Evolutionary conservation across 768 basidiomycete species (phyloP).

Genomic region (Phaeolepiota aurea): DNA sequence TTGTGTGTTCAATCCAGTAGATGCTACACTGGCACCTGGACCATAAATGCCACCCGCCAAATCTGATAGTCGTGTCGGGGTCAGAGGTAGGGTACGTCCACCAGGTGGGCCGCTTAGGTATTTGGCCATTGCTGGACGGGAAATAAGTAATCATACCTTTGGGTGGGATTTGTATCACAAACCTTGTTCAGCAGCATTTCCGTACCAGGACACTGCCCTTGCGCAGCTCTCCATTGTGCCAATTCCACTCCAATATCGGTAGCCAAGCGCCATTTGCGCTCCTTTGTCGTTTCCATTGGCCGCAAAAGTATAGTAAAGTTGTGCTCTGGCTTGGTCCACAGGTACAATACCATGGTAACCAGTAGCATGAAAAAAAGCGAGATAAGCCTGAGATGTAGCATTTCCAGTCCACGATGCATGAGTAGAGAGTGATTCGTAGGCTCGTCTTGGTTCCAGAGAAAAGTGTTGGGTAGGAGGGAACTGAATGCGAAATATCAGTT

Average conservation of each 20-base stretch:
- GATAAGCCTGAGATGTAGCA: constrained; percentile 75
- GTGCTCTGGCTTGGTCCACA: constrained; percentile 71
- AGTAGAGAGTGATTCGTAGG: constrained; percentile 51
- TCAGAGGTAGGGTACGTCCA: constrained; percentile 77
- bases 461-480: constrained; percentile 71
- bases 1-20: constrained; percentile 66
- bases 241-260: constrained; percentile 94
- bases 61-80: constrained; percentile 79
- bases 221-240: constrained; percentile 84
- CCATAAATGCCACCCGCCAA: constrained; percentile 91
- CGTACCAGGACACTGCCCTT: constrained; percentile 82
- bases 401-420: constrained; percentile 73
- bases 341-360: constrained; percentile 64
- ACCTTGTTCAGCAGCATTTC: constrained; percentile 83
- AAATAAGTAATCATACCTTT: constrained; percentile 4
- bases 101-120: constrained; percentile 87
- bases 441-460: constrained; percentile 47
- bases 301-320: constrained; percentile 91
- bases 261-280: constrained; percentile 89
- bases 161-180: too few relatives aligned
- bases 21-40: constrained; percentile 89
- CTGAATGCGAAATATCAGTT: constrained; percentile 22
- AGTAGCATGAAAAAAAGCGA: constrained; percentile 86
- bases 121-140: constrained; percentile 58
- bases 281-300: constrained; percentile 82